A percentile compares a stretch with the other conserved stretches of the same genome.
phyloP scores from a whole-genome alignment of 441 rosid species.

The Erodium trifolium region DNA sequence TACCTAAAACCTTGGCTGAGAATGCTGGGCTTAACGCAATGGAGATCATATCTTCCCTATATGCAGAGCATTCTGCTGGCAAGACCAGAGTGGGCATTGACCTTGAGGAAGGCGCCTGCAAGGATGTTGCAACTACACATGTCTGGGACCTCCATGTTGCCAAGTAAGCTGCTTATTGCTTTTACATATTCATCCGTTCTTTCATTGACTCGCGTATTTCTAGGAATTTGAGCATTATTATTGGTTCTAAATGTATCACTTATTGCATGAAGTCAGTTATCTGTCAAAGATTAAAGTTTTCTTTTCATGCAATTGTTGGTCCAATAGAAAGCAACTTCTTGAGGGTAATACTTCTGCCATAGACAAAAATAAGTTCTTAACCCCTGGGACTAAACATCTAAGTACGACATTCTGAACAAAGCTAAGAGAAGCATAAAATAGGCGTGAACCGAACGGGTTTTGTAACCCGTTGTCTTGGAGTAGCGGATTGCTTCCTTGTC shows the following conservation, averaged over 20 bases:
- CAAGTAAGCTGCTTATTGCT: conserved; percentile 42
- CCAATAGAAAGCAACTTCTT: background rate
- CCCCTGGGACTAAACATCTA: background rate
- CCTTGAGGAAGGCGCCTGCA: conserved; percentile 74
- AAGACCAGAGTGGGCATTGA: conserved; percentile 80
- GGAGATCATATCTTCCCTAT: conserved; percentile 89
- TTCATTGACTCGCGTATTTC: background rate
- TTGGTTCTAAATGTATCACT: conserved; percentile 2
- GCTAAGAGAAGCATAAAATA: too few species aligned
- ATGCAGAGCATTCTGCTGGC: conserved; percentile 91
- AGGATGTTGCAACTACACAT: conserved; percentile 56
- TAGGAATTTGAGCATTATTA: conserved; percentile 4
- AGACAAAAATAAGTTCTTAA: background rate
- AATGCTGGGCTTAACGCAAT: conserved; percentile 96
- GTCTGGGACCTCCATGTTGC: conserved; percentile 93
- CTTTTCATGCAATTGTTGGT: too few species aligned
- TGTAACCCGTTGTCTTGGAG: too few species aligned
- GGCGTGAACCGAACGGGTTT: too few species aligned
- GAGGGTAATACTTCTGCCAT: background rate
- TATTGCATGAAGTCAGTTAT: background rate
- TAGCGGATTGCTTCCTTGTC: too few species aligned
- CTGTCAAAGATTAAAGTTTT: too few species aligned
- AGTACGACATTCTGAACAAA: too few species aligned
- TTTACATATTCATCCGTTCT: background rate
- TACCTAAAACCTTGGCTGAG: conserved; percentile 88